Evolutionary conservation across 129 eudicot species (phyloP), one percentile per base, ranked within the genome.

Genomic region (Solidago caesia): DNA sequence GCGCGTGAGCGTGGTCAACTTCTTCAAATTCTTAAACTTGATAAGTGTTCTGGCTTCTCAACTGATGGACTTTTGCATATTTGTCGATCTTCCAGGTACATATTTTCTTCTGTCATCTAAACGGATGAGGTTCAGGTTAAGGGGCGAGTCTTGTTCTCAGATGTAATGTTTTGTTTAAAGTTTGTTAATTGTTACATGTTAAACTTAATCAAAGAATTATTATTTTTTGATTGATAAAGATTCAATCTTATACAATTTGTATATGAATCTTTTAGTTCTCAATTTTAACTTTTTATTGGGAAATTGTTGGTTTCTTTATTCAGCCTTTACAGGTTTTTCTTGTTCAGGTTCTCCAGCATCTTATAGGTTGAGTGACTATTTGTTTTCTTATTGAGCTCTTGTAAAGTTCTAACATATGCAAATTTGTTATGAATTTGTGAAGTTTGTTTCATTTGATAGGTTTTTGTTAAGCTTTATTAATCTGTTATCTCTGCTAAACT

Each of bases 11-110:
- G 87, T 44, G 97, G 94, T 11, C 72, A 55, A 52, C 84, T 77
- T 39, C 85, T 89, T 67, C 85, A 83, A 13, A 92, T 83, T 14
- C 80, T 92, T 67, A 89, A 83, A 68, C 84, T 92, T 29, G 97
- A 92, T 42, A 87, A 87, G 79, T 92, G 97, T 12, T 89, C 97
- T 0, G 91, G 89, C 1, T 89, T 87, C 55, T 83, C 91, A 1
- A 92, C 96, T 6, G 85, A 89, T 77, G 97, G 96, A 0, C 85
- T 92, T 58, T 64, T 83, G 7, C 87, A 80, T 59, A 70, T 92
- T 4, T 67, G 79, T 52, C 86, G 87, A 2, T 67, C 77, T n/a
- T 89, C 96, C 91, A 87, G 84, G 97, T 92, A 83, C 5, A 14
- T 15, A 2, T 71, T 70, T 47, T 53, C 5, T 12, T 3, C 15